Evolutionary conservation across 148 eudicot species (phyloP).

Genomic region (Persicaria maculosa): DNA sequence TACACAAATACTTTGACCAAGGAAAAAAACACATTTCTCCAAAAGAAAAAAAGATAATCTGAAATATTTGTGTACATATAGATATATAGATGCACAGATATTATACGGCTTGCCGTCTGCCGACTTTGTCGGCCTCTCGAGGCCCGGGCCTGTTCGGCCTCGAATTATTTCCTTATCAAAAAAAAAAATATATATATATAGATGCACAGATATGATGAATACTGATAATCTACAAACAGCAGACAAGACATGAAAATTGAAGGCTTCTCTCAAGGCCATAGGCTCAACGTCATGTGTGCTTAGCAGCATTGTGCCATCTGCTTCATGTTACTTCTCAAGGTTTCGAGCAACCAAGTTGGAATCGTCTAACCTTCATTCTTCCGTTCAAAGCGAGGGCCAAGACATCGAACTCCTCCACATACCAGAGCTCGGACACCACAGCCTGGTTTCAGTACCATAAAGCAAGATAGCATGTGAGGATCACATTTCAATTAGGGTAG

Average conservation of each 20-base stretch:
- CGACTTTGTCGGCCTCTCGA: too few relatives aligned
- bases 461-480: not conserved
- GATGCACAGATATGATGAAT: not conserved
- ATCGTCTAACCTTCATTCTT: constrained; percentile 58
- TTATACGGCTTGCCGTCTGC: too few relatives aligned
- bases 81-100: not conserved
- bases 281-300: not conserved
- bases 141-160: too few relatives aligned
- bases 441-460: constrained; percentile 37
- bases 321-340: constrained; percentile 18
- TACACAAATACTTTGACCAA: too few relatives aligned
- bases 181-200: not conserved
- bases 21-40: too few relatives aligned
- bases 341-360: constrained; percentile 62
- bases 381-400: constrained; percentile 87
- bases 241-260: not conserved
- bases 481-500: not conserved
- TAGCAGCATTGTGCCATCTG: not conserved
- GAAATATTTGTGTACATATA: too few relatives aligned
- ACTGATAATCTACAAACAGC: constrained; percentile 1
- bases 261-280: not conserved
- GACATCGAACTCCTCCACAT: constrained; percentile 85
- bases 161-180: too few relatives aligned
- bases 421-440: constrained; percentile 74
- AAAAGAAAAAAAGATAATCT: too few relatives aligned